Conservation (phyloP, 306 rosid species). For the Lathyrus aphaca region DNA sequence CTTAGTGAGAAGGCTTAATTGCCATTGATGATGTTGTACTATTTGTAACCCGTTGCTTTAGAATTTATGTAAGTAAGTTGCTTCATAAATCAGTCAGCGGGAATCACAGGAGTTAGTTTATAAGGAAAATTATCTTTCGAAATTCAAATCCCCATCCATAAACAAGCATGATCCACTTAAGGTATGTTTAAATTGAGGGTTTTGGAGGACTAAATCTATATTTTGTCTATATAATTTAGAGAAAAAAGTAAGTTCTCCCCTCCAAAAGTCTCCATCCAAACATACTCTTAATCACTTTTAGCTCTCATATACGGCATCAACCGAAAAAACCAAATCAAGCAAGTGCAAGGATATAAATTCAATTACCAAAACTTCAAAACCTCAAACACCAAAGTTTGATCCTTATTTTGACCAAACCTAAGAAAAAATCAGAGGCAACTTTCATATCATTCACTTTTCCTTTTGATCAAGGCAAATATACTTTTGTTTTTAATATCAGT, state of each 20-base stretch:
- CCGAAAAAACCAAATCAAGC: not conserved
- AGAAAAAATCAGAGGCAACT: not conserved
- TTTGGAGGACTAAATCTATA: not conserved
- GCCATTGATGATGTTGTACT: not conserved
- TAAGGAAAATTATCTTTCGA: not conserved
- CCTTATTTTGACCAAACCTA: no score
- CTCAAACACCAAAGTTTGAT: not conserved
- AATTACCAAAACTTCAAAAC: constrained; percentile 24
- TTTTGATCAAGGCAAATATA: not conserved
- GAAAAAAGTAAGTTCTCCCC: not conserved
- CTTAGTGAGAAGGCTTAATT: constrained; percentile 12
- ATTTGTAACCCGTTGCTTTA: not conserved
- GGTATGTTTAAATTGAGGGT: not conserved
- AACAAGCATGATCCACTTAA: not conserved
- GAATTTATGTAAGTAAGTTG: not conserved
- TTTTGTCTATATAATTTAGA: not conserved
- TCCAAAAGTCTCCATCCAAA: not conserved
- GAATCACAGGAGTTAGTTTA: not conserved
- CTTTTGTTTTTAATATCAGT: constrained; percentile 1
- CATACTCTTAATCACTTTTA: not conserved
- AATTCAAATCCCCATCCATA: constrained; percentile 7
- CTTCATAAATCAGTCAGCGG: not conserved
- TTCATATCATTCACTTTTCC: not conserved
- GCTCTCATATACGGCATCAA: not conserved
- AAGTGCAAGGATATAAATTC: not conserved